These are phyloP conservation scores for Pyrrhoderma lamaoense DNA, from an alignment of 1,284 basidiomycete species.

Conservation along the genomic window DNA sequence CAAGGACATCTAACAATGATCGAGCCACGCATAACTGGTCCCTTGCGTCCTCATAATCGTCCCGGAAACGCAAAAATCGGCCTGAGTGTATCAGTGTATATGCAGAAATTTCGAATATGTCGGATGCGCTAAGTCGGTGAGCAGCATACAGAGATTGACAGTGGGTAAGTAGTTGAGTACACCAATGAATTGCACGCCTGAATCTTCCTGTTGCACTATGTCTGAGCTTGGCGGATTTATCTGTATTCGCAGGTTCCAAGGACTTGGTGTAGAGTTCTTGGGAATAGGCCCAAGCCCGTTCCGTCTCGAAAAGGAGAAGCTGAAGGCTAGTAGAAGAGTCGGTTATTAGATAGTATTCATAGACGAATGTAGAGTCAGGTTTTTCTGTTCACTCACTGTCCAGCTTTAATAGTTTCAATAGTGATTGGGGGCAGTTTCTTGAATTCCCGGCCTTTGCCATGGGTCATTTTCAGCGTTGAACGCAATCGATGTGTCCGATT, in stretches of 20 bases:
- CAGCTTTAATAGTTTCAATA: constrained; percentile 62
- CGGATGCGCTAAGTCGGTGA: constrained; percentile 46
- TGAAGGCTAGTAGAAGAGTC: constrained; percentile 58
- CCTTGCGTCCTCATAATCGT: constrained; percentile 75
- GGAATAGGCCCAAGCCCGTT: constrained; percentile 87
- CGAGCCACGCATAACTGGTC: constrained; percentile 75
- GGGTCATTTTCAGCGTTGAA: constrained; percentile 76
- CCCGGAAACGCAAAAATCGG: constrained; percentile 65
- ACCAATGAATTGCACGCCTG: constrained; percentile 80
- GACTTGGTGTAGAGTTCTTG: constrained; percentile 67
- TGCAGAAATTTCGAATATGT: constrained; percentile 54
- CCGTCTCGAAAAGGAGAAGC: constrained; percentile 80
- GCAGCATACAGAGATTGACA: constrained; percentile 56
- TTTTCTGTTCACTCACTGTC: constrained; percentile 52
- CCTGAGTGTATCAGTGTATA: constrained; percentile 70
- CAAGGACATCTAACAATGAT: constrained; percentile 67
- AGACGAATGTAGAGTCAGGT: background rate
- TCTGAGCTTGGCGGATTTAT: constrained; percentile 48
- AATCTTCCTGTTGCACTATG: constrained; percentile 77
- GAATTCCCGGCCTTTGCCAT: constrained; percentile 86
- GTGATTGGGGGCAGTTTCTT: constrained; percentile 69
- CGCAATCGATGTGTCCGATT: constrained; percentile 86
- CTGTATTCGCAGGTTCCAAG: constrained; percentile 44
- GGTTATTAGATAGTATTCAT: constrained; percentile 9
- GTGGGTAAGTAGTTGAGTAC: constrained; percentile 70